Base-by-base conservation (phyloP, 2,329 filamentous ascomycete species). In the Nemania sp. region DNA sequence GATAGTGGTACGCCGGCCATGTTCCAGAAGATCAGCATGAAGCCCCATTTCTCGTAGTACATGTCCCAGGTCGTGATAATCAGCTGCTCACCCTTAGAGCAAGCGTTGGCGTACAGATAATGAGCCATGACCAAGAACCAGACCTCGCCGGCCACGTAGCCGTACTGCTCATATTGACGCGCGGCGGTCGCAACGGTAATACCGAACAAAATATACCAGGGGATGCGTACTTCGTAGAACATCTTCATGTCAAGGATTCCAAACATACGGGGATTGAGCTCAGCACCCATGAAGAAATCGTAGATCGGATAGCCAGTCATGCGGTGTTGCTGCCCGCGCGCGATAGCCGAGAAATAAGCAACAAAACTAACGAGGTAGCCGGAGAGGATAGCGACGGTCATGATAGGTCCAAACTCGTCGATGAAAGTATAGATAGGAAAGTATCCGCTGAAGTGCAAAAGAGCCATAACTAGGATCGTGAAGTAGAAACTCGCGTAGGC, bases 21-120 rank as follows among this genome's bases (percentile, higher is more conserved):
- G 82, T 97, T 97, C 94, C 94, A 97, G 88, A 97, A 97, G 80
- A 97, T 97, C 73, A 97, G 88, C 94, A 97, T 97, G 85, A 97
- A 97, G 60, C 94, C 94, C 89, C 93, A 94, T 83, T 97, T 97
- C 85, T 97, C 94, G 76, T 93, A 95, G 85, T 97, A 97, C 91
- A 97, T 97, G 77, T 97, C 94, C 91, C 94, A 97, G 57, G 93
- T 96, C 8, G 92, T 92, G 67, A 93, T 88, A 80, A 97, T 97
- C 78, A 93, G 88, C 81, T 97, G 93, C 82, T 97, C 94, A 55
- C 92, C 94, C 84, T 97, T 97, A 74, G 91, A 89, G 83, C 94
- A 97, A 61, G 94, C 93, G 79, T 97, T 96, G 77, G 93, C 93
- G 77, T 97, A 97, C 53, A 97, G 86, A 82, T 92, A 97, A 81